A percentile compares a stretch with the other conserved stretches of the same genome.
Conservation (phyloP, 2,329 filamentous ascomycete species). For the Neurospora crassa region DNA sequence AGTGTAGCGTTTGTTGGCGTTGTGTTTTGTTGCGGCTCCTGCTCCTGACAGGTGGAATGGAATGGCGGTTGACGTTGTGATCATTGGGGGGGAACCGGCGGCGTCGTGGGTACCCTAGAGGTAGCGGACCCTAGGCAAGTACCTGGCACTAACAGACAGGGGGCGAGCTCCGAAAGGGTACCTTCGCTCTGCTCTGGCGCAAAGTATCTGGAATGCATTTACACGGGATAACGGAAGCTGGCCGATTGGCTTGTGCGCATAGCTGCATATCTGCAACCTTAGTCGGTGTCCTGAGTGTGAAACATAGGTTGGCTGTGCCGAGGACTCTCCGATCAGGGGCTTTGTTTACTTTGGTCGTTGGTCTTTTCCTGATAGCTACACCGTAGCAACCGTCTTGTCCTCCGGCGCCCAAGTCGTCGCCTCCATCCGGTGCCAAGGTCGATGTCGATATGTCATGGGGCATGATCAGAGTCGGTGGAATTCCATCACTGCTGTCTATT, state of each 20-base stretch:
- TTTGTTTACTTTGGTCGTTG: neutral
- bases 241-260: neutral
- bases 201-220: neutral
- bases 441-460: neutral
- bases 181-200: neutral
- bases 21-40: neutral
- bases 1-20: neutral
- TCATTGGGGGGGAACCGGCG: neutral
- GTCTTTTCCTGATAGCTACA: neutral
- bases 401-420: neutral
- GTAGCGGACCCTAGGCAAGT: neutral
- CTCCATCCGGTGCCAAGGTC: neutral
- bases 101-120: neutral
- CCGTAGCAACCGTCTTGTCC: neutral
- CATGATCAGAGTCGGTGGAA: neutral
- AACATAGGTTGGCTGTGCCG: neutral
- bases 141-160: neutral
- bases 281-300: neutral
- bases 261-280: neutral
- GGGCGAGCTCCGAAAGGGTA: neutral
- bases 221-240: neutral
- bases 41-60: neutral
- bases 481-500: neutral
- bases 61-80: neutral
- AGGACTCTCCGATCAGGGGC: neutral